Evolutionary conservation across 2,329 filamentous ascomycete genomes (phyloP).

Genomic region (Xylaria sp.): DNA sequence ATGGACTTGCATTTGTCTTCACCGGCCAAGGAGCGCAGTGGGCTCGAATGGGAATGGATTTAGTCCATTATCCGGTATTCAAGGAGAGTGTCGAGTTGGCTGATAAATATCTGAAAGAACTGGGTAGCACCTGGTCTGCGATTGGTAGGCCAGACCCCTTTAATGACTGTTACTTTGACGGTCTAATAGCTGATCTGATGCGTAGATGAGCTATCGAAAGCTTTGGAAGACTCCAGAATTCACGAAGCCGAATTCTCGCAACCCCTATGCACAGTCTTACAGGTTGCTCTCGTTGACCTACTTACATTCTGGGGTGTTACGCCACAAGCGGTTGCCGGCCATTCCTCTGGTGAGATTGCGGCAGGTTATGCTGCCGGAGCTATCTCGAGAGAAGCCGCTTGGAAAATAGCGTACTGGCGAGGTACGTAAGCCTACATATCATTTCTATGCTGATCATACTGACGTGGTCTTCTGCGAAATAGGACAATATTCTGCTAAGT

Average conservation of each 20-base stretch:
- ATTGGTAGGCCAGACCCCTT: slow-evolving; percentile 1
- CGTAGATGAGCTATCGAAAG: slow-evolving; percentile 31
- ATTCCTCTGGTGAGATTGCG: background rate
- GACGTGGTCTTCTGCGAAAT: background rate
- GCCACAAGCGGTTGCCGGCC: slow-evolving; percentile 45
- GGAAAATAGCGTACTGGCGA: slow-evolving; percentile 51
- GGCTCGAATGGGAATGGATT: slow-evolving; percentile 53
- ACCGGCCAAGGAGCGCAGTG: slow-evolving; percentile 61
- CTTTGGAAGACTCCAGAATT: slow-evolving; percentile 21
- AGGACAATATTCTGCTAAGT: slow-evolving; percentile 20
- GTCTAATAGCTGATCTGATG: background rate
- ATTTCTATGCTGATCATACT: background rate
- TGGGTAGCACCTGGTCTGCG: slow-evolving; percentile 21
- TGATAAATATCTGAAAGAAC: slow-evolving; percentile 27
- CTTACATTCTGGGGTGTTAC: slow-evolving; percentile 47
- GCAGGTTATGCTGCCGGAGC: slow-evolving; percentile 33
- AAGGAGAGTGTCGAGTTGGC: slow-evolving; percentile 21
- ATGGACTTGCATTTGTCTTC: slow-evolving; percentile 50
- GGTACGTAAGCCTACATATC: slow-evolving; percentile 38
- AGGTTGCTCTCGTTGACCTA: slow-evolving; percentile 52
- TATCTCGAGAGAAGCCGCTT: slow-evolving; percentile 47
- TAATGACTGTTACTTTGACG: background rate
- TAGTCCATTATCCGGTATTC: slow-evolving; percentile 36
- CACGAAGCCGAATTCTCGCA: slow-evolving; percentile 34
- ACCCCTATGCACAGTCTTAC: slow-evolving; percentile 48